Evolutionary conservation across 2,329 filamentous ascomycete genomes (phyloP), one percentile per base, ranked within the genome.

Genomic region (Colletotrichum chlorophyti): DNA sequence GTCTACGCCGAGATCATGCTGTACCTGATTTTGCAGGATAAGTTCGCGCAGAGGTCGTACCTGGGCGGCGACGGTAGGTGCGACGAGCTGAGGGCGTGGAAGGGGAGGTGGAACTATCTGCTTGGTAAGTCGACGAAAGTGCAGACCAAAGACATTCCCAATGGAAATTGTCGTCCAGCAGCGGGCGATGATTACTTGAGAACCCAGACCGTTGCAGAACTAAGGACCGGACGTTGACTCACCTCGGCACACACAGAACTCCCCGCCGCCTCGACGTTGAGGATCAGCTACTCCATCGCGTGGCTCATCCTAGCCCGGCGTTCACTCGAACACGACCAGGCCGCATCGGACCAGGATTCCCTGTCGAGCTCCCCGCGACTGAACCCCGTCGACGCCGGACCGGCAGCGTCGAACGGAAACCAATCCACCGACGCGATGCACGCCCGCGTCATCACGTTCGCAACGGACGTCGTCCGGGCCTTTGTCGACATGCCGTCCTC

Each of bases 1-100:
- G 64, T 77, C 1, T 68, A 74, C 8, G 74, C 74, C 2, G 74
- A 77, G 48, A 73, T 76, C 17, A 65, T 69, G 43, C 61, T 77
- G 2, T 77, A 75, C 46, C 69, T 72, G 6, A 64, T 65, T 3
- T 62, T 77, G 2, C 74, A 75, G 37, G 65, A 74, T 27, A 74
- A 74, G 52, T 55, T 76, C 9, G 60, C 66, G 21, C 62, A 69
- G 27, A 64, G 69, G 45, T 63, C 69, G 5, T 70, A 69, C 38
- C 65, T 71, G 1, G 66, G 68, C 27, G 64, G 68, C 26, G 67
- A 66, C 15, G 65, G 68, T 14, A 70, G 69, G 50, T 72, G 70
- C 31, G 69, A 69, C 37, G 70, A 72, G 24, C 71, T 73, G 45
- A 55, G 66, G 38, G 54, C 63, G 2, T 73, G 71, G 71, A 71